phyloP scores from a whole-genome alignment of 495 filamentous ascomycete genomes.

The Penicillium tannophilum region DNA sequence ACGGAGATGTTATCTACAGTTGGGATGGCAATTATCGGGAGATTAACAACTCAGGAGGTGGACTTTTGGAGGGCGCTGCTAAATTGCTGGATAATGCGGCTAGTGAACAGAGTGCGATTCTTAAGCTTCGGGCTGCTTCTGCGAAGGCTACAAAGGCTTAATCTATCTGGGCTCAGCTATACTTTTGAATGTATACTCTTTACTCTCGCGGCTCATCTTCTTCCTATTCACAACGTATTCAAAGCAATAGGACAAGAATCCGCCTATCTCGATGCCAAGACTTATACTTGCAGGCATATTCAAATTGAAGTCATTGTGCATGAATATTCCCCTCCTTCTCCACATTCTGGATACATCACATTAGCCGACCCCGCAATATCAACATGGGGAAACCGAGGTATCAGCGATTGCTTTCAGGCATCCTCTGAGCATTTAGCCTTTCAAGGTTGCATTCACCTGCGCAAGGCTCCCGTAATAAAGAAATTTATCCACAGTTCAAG shows the following conservation, averaged over 20 bases:
- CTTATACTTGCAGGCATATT: background rate
- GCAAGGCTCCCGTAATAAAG: too few relatives aligned
- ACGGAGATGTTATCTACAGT: constrained; percentile 44
- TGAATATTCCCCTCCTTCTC: constrained; percentile 15
- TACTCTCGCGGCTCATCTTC: background rate
- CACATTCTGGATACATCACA: constrained; percentile 3
- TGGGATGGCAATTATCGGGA: constrained; percentile 40
- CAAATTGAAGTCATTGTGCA: constrained; percentile 10
- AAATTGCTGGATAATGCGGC: constrained; percentile 15
- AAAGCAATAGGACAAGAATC: too few relatives aligned
- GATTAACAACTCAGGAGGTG: constrained; percentile 36
- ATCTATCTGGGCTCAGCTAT: too few relatives aligned
- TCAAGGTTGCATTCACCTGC: too few relatives aligned
- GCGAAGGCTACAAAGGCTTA: background rate
- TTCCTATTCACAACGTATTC: too few relatives aligned
- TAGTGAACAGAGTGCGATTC: constrained; percentile 22
- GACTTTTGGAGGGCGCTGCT: constrained; percentile 23
- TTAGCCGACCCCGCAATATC: background rate
- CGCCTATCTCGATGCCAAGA: too few relatives aligned
- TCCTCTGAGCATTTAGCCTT: too few relatives aligned
- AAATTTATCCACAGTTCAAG: background rate
- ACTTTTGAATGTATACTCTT: background rate
- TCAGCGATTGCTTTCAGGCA: too few relatives aligned
- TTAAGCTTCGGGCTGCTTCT: constrained; percentile 6
- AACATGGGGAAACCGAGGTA: too few relatives aligned